A percentile compares a stretch with the other conserved stretches of the same genome.
phyloP scores from a whole-genome alignment of 228 moss, liverwort and hornwort species.

The Sphagnum fallax region DNA sequence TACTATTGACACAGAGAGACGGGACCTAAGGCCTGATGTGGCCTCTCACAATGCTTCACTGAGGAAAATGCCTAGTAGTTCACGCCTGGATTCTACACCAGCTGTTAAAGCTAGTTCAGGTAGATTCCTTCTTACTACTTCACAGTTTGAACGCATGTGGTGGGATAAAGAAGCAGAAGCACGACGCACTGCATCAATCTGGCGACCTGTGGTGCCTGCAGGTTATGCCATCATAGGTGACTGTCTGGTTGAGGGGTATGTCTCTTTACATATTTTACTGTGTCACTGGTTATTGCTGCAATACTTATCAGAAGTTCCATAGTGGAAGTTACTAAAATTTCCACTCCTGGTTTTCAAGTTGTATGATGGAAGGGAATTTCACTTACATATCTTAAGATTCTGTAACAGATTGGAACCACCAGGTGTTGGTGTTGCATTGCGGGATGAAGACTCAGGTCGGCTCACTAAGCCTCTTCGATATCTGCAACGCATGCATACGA shows the following conservation, averaged over 20 bases:
- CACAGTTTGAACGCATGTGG: slow-evolving; percentile 86
- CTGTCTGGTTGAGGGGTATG: slow-evolving; percentile 81
- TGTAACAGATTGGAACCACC: slow-evolving; percentile 75
- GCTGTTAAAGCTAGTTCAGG: slow-evolving; percentile 42
- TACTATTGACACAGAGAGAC: slow-evolving; percentile 25
- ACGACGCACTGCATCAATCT: slow-evolving; percentile 63
- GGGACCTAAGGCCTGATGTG: slow-evolving; percentile 14
- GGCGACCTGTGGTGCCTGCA: slow-evolving; percentile 73
- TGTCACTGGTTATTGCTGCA: not conserved
- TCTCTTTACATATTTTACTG: not conserved
- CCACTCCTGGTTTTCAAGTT: not conserved
- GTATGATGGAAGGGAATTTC: not conserved
- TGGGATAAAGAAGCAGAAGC: slow-evolving; percentile 87
- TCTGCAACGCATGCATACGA: slow-evolving; percentile 80
- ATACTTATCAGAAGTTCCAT: not conserved
- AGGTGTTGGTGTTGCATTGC: slow-evolving; percentile 62
- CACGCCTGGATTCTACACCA: slow-evolving; percentile 43
- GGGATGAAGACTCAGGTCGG: slow-evolving; percentile 63
- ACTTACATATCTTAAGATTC: not conserved
- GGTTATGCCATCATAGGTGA: slow-evolving; percentile 85
- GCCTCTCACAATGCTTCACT: slow-evolving; percentile 14
- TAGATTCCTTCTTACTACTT: slow-evolving; percentile 65
- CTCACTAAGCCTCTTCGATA: slow-evolving; percentile 64
- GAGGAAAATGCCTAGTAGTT: slow-evolving; percentile 33
- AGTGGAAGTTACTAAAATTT: not conserved